Base-by-base conservation (phyloP, 2,329 filamentous ascomycete genomes). In the Triangularia setosa region DNA sequence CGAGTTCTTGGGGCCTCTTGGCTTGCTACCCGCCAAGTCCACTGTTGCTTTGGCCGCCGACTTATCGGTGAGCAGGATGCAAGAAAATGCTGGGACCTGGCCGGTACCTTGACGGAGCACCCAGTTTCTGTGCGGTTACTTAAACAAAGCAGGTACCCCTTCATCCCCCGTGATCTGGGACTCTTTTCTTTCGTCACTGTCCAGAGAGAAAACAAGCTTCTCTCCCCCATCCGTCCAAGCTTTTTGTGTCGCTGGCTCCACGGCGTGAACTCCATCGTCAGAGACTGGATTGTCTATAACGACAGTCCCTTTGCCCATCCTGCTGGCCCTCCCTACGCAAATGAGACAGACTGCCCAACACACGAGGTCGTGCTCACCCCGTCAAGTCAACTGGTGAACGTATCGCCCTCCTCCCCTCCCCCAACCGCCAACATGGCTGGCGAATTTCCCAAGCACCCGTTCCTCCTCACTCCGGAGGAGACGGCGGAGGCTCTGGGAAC, bases 401-500 rank as follows among this genome's bases (percentile, higher is more conserved):
- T 58, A 44, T 23, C 63, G 35, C 52, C 40, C 40, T 21, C n/a
- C 52, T 8, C 16, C n/a, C 52, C 52, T 7, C 61, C 53, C 65
- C 14, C 21, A 44, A 59, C 33, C 57, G 30, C 21, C 60, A 30
- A 60, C 61, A 71, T 70, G 64, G 65, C 70, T 40, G 66, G 78
- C 79, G 62, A 71, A 56, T 84, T 81, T 68, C 75, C 81, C 62
- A 80, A 79, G 60, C 85, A 87, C 71, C 84, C 86, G 27, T 88
- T 87, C 72, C 82, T 88, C 65, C 81, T 91, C 58, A 75, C 83
- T 23, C 80, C 84, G 69, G 78, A 84, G 68, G 83, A 90, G 75
- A 89, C 91, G 65, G 86, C 84, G 27, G 78, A 83, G 61, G 82
- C 85, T 66, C 82, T 90, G 61, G 79, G 81, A 35, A 89, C 88